Conservation (phyloP, 2,329 filamentous ascomycete species). For the Aspergillus tanneri region DNA sequence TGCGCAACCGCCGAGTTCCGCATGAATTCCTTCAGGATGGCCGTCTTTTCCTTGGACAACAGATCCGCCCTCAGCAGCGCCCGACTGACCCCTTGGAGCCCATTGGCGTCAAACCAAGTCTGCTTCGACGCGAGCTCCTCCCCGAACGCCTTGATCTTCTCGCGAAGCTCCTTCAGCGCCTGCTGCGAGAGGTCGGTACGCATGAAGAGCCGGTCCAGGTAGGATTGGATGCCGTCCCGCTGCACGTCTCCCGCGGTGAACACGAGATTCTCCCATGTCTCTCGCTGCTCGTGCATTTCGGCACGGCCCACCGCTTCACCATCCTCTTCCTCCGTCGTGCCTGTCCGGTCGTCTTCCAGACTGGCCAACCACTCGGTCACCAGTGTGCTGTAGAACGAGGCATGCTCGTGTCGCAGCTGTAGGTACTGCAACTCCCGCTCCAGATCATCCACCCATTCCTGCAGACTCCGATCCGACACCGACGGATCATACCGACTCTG, state of each 20-base stretch:
- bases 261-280: slow-evolving; percentile 57
- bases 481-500: slow-evolving; percentile 57
- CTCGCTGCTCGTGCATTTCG: slow-evolving; percentile 55
- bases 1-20: slow-evolving; percentile 50
- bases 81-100: slow-evolving; percentile 48
- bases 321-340: slow-evolving; percentile 22
- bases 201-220: slow-evolving; percentile 54
- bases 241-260: slow-evolving; percentile 52
- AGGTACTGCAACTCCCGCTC: slow-evolving; percentile 50
- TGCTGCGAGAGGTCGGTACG: slow-evolving; percentile 42
- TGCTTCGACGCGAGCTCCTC: slow-evolving; percentile 25
- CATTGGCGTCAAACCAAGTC: slow-evolving; percentile 43
- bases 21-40: slow-evolving; percentile 52
- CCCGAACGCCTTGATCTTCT: slow-evolving; percentile 41
- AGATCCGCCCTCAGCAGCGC: slow-evolving; percentile 53
- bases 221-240: slow-evolving; percentile 46
- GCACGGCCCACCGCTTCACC: slow-evolving; percentile 53
- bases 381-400: slow-evolving; percentile 56
- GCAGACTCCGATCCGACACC: slow-evolving; percentile 48
- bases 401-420: slow-evolving; percentile 56
- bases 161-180: slow-evolving; percentile 45
- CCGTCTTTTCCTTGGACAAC: slow-evolving; percentile 53
- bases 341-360: slow-evolving; percentile 26
- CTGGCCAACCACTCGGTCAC: slow-evolving; percentile 55
- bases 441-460: slow-evolving; percentile 51